phyloP scores from a whole-genome alignment of 2,329 filamentous ascomycete genomes.

The Parastagonospora nodorum region DNA sequence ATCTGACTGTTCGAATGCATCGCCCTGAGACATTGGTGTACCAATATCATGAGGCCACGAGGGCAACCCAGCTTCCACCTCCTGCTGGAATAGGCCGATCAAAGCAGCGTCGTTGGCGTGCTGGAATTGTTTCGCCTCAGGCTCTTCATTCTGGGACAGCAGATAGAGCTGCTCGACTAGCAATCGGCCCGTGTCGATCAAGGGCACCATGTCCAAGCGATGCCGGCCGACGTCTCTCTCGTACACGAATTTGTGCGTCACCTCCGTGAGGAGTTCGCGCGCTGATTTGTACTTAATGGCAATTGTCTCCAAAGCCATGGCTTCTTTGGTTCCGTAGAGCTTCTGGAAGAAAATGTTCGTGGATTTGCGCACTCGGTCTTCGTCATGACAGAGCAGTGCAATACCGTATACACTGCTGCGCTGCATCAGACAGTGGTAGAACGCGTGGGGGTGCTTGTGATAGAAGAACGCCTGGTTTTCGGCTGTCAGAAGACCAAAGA shows the following conservation, averaged over 20 bases:
- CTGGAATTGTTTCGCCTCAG: slow-evolving; percentile 22
- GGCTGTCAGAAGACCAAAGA: slow-evolving; percentile 25
- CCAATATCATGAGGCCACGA: slow-evolving; percentile 36
- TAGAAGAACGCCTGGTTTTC: slow-evolving; percentile 29
- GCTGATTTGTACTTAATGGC: slow-evolving; percentile 26
- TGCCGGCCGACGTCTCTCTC: slow-evolving; percentile 30
- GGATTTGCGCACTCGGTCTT: slow-evolving; percentile 34
- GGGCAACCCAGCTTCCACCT: slow-evolving; percentile 29
- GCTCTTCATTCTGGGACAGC: slow-evolving; percentile 27
- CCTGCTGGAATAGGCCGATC: slow-evolving; percentile 25
- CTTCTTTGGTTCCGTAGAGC: slow-evolving; percentile 28
- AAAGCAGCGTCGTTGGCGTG: slow-evolving; percentile 26
- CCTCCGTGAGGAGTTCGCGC: slow-evolving; percentile 21
- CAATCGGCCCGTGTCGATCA: slow-evolving; percentile 27
- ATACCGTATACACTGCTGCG: slow-evolving; percentile 22
- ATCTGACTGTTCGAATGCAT: slow-evolving; percentile 43
- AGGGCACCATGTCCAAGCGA: slow-evolving; percentile 28
- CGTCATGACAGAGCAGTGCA: slow-evolving; percentile 34
- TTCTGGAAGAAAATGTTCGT: slow-evolving; percentile 24
- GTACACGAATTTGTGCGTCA: slow-evolving; percentile 26
- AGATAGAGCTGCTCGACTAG: slow-evolving; percentile 25
- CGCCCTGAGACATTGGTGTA: slow-evolving; percentile 35
- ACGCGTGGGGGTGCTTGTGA: slow-evolving; percentile 21
- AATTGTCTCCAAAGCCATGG: slow-evolving; percentile 16
- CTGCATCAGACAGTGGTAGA: slow-evolving; percentile 27